Percentiles rank a stretch among this genome's conserved stretches.
These are phyloP conservation scores for Scutellaria baicalensis DNA, from an alignment of 257 asterid species.

Conservation along the genomic window DNA sequence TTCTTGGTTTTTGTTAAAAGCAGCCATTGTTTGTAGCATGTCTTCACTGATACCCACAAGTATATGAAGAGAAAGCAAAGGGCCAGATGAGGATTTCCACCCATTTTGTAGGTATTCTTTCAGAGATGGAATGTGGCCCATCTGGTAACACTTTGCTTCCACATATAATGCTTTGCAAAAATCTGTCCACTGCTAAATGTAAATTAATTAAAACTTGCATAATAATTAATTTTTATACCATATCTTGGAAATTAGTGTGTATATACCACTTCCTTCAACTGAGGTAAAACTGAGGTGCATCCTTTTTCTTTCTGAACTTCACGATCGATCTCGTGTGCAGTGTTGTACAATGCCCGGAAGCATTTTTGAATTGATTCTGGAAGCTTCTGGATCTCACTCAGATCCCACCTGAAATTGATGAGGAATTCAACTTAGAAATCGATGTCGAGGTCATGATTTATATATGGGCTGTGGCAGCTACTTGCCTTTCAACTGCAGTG, in stretches of 20 bases:
- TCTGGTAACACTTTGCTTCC: slow-evolving; percentile 53
- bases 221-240: no score
- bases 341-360: slow-evolving; percentile 32
- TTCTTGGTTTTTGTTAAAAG: slow-evolving; percentile 17
- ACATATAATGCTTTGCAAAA: slow-evolving; percentile 40
- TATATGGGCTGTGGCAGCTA: not conserved
- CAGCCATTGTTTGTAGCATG: not conserved
- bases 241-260: not conserved
- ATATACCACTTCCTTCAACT: slow-evolving; percentile 38
- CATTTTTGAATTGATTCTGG: slow-evolving; percentile 45
- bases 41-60: slow-evolving; percentile 27
- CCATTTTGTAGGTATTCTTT: slow-evolving; percentile 44
- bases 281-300: slow-evolving; percentile 35
- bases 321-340: slow-evolving; percentile 31
- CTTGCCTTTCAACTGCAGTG: slow-evolving; percentile 34
- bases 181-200: slow-evolving; percentile 62
- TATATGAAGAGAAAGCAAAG: slow-evolving; percentile 35
- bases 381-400: slow-evolving; percentile 27
- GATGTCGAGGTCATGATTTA: not conserved
- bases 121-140: slow-evolving; percentile 37
- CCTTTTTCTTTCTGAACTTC: slow-evolving; percentile 35
- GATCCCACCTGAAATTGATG: slow-evolving; percentile 40
- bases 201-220: no score
- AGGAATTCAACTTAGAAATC: not conserved
- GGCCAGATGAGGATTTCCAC: slow-evolving; percentile 46